Evolutionary conservation across 1,139 yeast species (phyloP), one percentile per base, ranked within the genome.

Genomic region (Pneumocystis carinii): DNA sequence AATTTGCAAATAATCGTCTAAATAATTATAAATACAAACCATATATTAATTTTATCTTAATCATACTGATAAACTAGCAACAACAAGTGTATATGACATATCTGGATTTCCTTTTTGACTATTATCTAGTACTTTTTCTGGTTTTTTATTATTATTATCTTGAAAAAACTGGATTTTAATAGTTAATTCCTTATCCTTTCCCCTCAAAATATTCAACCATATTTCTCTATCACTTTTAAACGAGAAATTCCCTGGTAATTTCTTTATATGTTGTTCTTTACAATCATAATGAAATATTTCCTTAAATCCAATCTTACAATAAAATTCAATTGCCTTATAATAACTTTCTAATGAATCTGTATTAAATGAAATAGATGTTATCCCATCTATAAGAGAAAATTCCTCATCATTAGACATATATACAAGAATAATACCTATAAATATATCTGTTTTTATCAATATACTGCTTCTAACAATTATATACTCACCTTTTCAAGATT

Each of bases 131-230:
- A 48, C 24, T 24, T 6, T 10, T 24, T 8, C 15, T 3, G 12
- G 2, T 10, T 48, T 12, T 2, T 12, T 12, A 8, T 12, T 7
- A 48, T 12, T 12, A 48, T 10, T 3, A 10, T 8, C 4, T 8
- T 48, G 65, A 24, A 67, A 67, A 29, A 70, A 69, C 32, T 76
- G 68, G 48, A 75, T 65, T 68, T 75, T 75, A 65, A 75, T 57
- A 24, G 75, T 73, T 57, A 68, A 69, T 38, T 69, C 68, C 59
- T 68, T 66, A 53, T 73, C 73, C 27, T 70, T 72, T 66, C 78
- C 78, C 35, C 74, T 61, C 63, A 79, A 81, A 24, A 80, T 73
- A 70, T 82, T 82, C 57, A 83, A 70, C 87, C 87, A 83, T 58
- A 79, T 71, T 72, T 83, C 87, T 61, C 68, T 63, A 62, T 70